A percentile compares a stretch with the other conserved stretches of the same genome.
These are phyloP conservation scores for Leptographium wingfieldii DNA, from an alignment of 2,329 filamentous ascomycete species.

Conservation along the genomic window DNA sequence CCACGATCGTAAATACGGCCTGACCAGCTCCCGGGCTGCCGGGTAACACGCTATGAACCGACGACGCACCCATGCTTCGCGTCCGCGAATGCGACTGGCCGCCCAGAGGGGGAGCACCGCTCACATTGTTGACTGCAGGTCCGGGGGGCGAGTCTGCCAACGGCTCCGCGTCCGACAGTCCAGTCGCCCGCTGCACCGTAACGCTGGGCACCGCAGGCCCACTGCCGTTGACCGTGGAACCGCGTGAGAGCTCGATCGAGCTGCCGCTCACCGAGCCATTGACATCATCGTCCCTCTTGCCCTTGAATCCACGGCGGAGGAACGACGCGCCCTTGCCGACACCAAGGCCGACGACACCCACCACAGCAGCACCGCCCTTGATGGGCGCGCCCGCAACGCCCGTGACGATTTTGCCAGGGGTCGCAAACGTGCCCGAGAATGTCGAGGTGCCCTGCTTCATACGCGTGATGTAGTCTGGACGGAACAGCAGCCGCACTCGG, in stretches of 20 bases:
- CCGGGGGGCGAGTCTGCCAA: constrained; percentile 19
- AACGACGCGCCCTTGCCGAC: constrained; percentile 87
- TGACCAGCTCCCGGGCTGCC: constrained; percentile 52
- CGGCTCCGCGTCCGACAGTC: constrained; percentile 19
- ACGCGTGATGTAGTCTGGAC: constrained; percentile 79
- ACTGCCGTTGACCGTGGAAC: not conserved
- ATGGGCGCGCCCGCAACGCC: constrained; percentile 77
- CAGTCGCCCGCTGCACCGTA: constrained; percentile 29
- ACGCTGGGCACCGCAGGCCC: constrained; percentile 13
- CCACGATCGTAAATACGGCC: constrained; percentile 68
- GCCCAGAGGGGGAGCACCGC: not conserved
- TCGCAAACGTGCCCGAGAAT: constrained; percentile 79
- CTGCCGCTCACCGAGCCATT: constrained; percentile 16
- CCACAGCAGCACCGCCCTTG: constrained; percentile 75
- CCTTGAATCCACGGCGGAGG: constrained; percentile 70
- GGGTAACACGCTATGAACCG: constrained; percentile 49
- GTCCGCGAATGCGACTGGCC: constrained; percentile 40
- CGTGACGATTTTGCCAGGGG: constrained; percentile 77
- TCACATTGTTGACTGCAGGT: constrained; percentile 17
- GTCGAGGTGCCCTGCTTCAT: constrained; percentile 83
- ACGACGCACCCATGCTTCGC: constrained; percentile 51
- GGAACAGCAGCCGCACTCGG: constrained; percentile 78
- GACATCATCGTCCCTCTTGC: constrained; percentile 43
- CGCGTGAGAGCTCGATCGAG: constrained; percentile 17
- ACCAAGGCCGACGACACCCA: constrained; percentile 57